These are phyloP conservation scores for Aspergillus sp. DNA, from an alignment of 2,329 filamentous ascomycete species.

Conservation along the genomic window DNA sequence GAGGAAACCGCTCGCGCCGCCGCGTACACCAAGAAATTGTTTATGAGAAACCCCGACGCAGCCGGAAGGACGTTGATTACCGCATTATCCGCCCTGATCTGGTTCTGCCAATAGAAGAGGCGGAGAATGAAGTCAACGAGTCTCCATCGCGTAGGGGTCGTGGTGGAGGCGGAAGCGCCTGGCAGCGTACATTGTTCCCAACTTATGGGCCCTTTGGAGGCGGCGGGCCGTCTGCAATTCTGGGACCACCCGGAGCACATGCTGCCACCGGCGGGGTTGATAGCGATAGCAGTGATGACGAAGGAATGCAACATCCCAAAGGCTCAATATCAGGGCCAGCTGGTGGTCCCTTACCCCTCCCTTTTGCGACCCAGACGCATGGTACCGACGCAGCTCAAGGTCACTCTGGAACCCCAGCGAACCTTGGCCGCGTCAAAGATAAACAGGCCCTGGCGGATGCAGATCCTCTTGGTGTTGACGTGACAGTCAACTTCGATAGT, in stretches of 20 bases:
- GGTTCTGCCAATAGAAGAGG: conserved; percentile 70
- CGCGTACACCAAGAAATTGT: conserved; percentile 35
- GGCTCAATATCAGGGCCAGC: conserved; percentile 49
- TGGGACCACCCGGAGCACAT: conserved; percentile 67
- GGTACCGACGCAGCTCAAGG: conserved; percentile 57
- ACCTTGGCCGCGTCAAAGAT: conserved; percentile 91
- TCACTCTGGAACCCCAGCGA: conserved; percentile 66
- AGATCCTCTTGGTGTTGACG: conserved; percentile 88
- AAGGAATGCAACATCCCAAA: conserved; percentile 65
- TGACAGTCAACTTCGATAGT: conserved; percentile 89
- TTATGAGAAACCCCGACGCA: conserved; percentile 52
- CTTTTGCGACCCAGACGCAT: conserved; percentile 57
- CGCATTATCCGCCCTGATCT: conserved; percentile 76
- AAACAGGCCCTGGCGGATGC: conserved; percentile 89
- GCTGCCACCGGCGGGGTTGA: conserved; percentile 78
- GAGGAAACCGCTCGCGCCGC: conserved; percentile 45
- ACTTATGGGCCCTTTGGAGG: conserved; percentile 92
- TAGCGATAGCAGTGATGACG: conserved; percentile 96
- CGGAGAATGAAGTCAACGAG: conserved; percentile 65
- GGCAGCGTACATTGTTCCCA: conserved; percentile 82
- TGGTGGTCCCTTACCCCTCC: conserved; percentile 55
- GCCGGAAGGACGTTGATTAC: conserved; percentile 75
- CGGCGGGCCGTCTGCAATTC: conserved; percentile 68
- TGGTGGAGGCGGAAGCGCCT: conserved; percentile 57
- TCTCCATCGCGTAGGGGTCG: conserved; percentile 69